These are phyloP conservation scores for Moringa oleifera DNA, from an alignment of 345 rosid genomes.

Conservation along the genomic window DNA sequence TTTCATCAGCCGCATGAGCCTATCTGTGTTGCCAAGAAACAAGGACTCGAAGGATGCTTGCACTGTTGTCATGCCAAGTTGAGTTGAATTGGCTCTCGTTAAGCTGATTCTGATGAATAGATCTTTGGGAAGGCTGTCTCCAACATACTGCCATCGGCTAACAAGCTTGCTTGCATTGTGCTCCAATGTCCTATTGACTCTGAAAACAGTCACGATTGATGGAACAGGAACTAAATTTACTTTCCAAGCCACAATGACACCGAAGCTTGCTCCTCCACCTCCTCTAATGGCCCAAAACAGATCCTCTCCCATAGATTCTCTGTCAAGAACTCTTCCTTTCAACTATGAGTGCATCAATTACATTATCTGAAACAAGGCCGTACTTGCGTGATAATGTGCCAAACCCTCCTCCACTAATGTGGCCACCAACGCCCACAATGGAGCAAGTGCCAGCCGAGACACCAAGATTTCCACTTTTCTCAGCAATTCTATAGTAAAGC, in stretches of 20 bases:
- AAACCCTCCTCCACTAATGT: constrained; percentile 19
- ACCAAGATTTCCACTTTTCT: not conserved
- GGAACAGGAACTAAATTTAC: constrained; percentile 32
- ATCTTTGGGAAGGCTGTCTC: constrained; percentile 21
- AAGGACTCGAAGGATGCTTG: constrained; percentile 29
- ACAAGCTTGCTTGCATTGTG: constrained; percentile 19
- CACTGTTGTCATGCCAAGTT: not conserved
- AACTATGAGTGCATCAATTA: constrained; percentile 2
- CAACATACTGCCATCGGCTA: constrained; percentile 23
- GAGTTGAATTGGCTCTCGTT: constrained; percentile 5
- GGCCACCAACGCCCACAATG: constrained; percentile 21
- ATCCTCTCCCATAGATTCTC: constrained; percentile 27
- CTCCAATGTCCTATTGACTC: constrained; percentile 21
- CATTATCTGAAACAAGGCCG: constrained; percentile 19
- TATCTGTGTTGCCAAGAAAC: constrained; percentile 31
- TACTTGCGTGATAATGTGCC: not conserved
- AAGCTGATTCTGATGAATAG: constrained; percentile 35
- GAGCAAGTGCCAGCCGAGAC: constrained; percentile 23
- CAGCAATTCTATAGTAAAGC: not conserved
- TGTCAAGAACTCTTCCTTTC: constrained; percentile 5
- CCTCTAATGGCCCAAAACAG: constrained; percentile 40
- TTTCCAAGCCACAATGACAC: constrained; percentile 32
- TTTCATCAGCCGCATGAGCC: constrained; percentile 25
- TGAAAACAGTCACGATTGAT: constrained; percentile 28
- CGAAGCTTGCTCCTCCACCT: constrained; percentile 38